Percentiles rank a stretch among this genome's conserved stretches.
phyloP scores from a whole-genome alignment of 768 basidiomycete genomes.

The Neoboletus magnificus region DNA sequence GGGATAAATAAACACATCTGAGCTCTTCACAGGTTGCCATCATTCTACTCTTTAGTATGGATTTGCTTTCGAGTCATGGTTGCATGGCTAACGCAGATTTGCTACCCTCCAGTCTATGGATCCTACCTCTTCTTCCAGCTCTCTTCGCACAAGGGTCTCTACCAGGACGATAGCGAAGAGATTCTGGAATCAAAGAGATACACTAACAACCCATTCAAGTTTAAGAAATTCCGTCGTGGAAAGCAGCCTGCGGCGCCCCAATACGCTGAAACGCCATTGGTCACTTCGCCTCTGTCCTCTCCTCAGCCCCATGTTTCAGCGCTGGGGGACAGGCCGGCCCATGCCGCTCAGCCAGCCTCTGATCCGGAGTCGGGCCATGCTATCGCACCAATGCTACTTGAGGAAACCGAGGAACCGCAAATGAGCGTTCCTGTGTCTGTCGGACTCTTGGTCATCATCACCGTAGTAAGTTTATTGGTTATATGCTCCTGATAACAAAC shows the following conservation, averaged over 20 bases:
- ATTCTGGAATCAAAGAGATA: slow-evolving; percentile 41
- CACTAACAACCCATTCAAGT: slow-evolving; percentile 35
- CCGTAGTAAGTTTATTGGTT: slow-evolving; percentile 47
- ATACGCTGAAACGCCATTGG: slow-evolving; percentile 3
- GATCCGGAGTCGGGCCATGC: slow-evolving; percentile 13
- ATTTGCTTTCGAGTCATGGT: background rate
- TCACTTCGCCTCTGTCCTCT: slow-evolving; percentile 9
- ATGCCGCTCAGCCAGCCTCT: background rate
- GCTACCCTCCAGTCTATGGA: slow-evolving; percentile 52
- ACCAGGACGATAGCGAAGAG: slow-evolving; percentile 43
- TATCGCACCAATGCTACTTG: background rate
- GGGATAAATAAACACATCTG: slow-evolving; percentile 1
- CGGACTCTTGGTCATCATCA: slow-evolving; percentile 51
- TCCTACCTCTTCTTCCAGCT: slow-evolving; percentile 80
- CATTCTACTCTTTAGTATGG: slow-evolving; percentile 70
- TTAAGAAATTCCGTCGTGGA: slow-evolving; percentile 16
- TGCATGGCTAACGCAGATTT: background rate
- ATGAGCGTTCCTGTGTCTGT: slow-evolving; percentile 56
- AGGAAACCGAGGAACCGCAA: slow-evolving; percentile 41
- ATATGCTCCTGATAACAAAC: background rate
- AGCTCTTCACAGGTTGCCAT: slow-evolving; percentile 55
- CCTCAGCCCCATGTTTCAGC: background rate
- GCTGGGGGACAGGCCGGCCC: background rate
- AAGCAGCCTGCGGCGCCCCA: slow-evolving; percentile 5
- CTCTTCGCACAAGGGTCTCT: slow-evolving; percentile 73